phyloP scores from a whole-genome alignment of 352 stramenopile genomes.

The Phytophthora idaei region DNA sequence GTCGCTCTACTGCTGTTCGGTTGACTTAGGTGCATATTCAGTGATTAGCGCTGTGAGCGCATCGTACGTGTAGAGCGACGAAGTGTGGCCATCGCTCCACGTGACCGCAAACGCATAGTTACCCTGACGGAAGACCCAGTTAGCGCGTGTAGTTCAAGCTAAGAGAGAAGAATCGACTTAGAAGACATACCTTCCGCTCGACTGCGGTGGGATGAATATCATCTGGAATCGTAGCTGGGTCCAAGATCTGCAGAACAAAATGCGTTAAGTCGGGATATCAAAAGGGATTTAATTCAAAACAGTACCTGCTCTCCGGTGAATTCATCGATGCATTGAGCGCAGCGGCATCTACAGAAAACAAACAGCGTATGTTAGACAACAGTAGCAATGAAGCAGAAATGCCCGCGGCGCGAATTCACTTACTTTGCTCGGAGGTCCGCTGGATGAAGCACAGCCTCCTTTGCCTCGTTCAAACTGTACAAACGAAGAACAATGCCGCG shows the following conservation, averaged over 20 bases:
- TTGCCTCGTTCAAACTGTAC: slow-evolving; percentile 72
- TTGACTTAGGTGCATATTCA: slow-evolving; percentile 38
- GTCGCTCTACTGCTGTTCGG: slow-evolving; percentile 21
- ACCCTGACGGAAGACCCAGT: slow-evolving; percentile 58
- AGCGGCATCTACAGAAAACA: slow-evolving; percentile 62
- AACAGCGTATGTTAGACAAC: background rate
- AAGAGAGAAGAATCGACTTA: background rate
- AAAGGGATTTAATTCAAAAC: background rate
- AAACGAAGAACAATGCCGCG: slow-evolving; percentile 82
- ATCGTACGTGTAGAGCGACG: slow-evolving; percentile 96
- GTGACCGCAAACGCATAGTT: slow-evolving; percentile 98
- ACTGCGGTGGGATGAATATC: slow-evolving; percentile 84
- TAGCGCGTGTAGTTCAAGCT: slow-evolving; percentile 3
- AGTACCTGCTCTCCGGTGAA: slow-evolving; percentile 83
- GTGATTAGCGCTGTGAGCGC: slow-evolving; percentile 67
- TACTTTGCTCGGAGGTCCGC: slow-evolving; percentile 78
- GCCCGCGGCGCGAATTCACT: background rate
- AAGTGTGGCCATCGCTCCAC: slow-evolving; percentile 98
- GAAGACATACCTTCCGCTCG: slow-evolving; percentile 70
- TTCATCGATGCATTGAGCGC: slow-evolving; percentile 87
- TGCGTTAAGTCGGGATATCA: slow-evolving; percentile 3
- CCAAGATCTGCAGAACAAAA: slow-evolving; percentile 57
- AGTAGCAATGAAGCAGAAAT: background rate
- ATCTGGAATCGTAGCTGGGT: slow-evolving; percentile 69
- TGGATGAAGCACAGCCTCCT: slow-evolving; percentile 76